phyloP scores from a whole-genome alignment of 768 basidiomycete genomes.

The Amanita phalloides region DNA sequence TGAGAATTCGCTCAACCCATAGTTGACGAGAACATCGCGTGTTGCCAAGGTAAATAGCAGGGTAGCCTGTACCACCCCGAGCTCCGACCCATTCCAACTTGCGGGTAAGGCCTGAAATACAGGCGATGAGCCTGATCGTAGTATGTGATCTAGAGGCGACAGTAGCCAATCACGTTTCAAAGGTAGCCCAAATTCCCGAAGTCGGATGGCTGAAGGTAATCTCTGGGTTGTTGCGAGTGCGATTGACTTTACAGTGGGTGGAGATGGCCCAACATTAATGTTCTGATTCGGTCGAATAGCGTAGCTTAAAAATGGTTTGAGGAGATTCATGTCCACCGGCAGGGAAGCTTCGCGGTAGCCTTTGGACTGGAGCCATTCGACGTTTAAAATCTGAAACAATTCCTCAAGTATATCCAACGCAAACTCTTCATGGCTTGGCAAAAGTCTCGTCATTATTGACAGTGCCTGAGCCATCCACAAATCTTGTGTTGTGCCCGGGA shows the following conservation, averaged over 20 bases:
- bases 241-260: conserved; percentile 44
- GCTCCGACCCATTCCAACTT: conserved; percentile 72
- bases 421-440: conserved; percentile 68
- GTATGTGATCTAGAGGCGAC: conserved; percentile 62
- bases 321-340: conserved; percentile 37
- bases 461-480: conserved; percentile 63
- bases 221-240: conserved; percentile 44
- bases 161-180: conserved; percentile 56
- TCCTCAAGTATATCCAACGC: conserved; percentile 33
- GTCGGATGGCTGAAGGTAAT: conserved; percentile 19
- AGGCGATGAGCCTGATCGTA: conserved; percentile 61
- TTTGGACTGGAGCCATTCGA: conserved; percentile 28
- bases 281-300: conserved; percentile 30
- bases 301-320: conserved; percentile 52
- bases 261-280: conserved; percentile 39
- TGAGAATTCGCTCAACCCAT: conserved; percentile 29
- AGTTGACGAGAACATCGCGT: conserved; percentile 31
- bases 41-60: conserved; percentile 48
- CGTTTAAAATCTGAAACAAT: conserved; percentile 24
- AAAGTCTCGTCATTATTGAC: conserved; percentile 38
- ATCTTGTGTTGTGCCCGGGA: conserved; percentile 44
- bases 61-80: conserved; percentile 61
- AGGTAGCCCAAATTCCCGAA: conserved; percentile 30
- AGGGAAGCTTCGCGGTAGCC: conserved; percentile 28
- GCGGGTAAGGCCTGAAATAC: conserved; percentile 61